These are phyloP conservation scores for Triticum aestivum DNA, from an alignment of 176 grass and related monocot genomes.

Conservation along the genomic window IWGSC_CS_RefSeq_v2.1 NC_057814.1:52334873-52335372, in stretches of 20 bases:
- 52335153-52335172: background rate
- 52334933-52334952: background rate
- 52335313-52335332: conserved; percentile 29
- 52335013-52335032: conserved; percentile 1
- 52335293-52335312: conserved; percentile 28
- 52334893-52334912: background rate
- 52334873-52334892: background rate
- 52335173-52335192: background rate
- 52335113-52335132: background rate
- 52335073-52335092: background rate
- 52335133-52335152: conserved; percentile 6
- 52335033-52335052: conserved; percentile 14
- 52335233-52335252: conserved; percentile 25
- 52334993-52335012: conserved; percentile 36
- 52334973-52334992: conserved; percentile 43
- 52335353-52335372: conserved; percentile 38
- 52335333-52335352: conserved; percentile 46
- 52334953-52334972: background rate
- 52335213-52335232: conserved; percentile 13
- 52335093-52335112: conserved; percentile 4
- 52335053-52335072: background rate
- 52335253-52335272: conserved; percentile 14
- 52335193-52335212: background rate
- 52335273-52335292: background rate
- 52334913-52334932: background rate